Evolutionary conservation across 345 rosid species (phyloP), one percentile per base, ranked within the genome.

Genomic region (Bruguiera gymnorhiza): DNA sequence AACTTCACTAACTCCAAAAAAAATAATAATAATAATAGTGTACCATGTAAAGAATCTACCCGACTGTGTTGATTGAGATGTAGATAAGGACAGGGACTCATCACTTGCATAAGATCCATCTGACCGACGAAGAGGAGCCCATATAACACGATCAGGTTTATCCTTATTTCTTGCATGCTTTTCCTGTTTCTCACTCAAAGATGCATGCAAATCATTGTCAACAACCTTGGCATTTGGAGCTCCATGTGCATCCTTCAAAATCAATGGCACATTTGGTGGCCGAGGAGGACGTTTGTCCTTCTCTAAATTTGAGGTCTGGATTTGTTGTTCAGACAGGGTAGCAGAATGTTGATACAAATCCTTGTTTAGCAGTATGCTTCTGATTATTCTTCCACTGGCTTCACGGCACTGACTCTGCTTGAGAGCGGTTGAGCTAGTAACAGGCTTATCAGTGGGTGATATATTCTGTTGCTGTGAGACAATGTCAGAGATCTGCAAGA

Each of bases 101-200:
- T 86, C 90, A 83, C 84, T 78, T 63, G 81, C 79, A 74, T 67
- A 83, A n/a, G 83, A 80, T 70, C 84, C 90, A 80, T 85, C 87
- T 16, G 84, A 80, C 73, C 78, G 82, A 21, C 79, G 82, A 76
- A 88, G 83, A 68, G 90, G 86, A 75, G 91, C 73, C 94, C 94
- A 84, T 43, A 86, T 80, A 69, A 79, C 80, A 63, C 87, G 89
- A 83, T 88, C 94, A 70, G 88, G 89, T 66, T 88, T 85, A 68
- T 88, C 97, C 81, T 74, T 88, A 74, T 85, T 84, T 79, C 86
- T 79, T 50, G 75, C 39, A 46, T 82, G 84, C 67, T 73, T 85
- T 81, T 82, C 92, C 32, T 58, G 78, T 73, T 83, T 87, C 72
- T 84, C 88, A 62, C 67, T 73, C 24, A 70, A 31, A 62, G 71